phyloP scores from a whole-genome alignment of 2,329 filamentous ascomycete genomes.

The Trichoderma semiorbis region DNA sequence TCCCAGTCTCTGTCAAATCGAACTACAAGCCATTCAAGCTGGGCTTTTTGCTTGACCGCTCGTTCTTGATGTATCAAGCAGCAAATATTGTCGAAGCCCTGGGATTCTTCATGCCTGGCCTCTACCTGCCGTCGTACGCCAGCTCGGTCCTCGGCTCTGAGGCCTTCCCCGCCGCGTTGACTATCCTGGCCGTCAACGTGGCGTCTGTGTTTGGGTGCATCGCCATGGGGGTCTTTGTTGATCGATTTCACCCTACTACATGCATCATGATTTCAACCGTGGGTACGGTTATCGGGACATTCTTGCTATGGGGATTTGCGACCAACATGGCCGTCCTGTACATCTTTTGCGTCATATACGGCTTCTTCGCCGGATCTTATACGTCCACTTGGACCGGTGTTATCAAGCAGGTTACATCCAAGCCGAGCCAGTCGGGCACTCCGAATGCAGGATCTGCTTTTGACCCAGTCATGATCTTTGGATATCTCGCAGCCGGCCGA shows the following conservation, averaged over 20 bases:
- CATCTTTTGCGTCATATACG: slow-evolving; percentile 56
- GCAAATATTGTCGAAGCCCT: slow-evolving; percentile 54
- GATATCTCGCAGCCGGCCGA: slow-evolving; percentile 54
- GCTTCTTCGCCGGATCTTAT: slow-evolving; percentile 59
- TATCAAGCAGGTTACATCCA: slow-evolving; percentile 37
- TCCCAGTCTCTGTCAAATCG: slow-evolving; percentile 35
- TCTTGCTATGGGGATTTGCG: slow-evolving; percentile 57
- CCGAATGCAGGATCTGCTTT: slow-evolving; percentile 23
- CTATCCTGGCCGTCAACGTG: slow-evolving; percentile 53
- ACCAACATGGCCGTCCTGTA: slow-evolving; percentile 48
- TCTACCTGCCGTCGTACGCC: slow-evolving; percentile 57
- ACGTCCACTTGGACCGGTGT: slow-evolving; percentile 56
- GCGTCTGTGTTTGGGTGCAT: slow-evolving; percentile 54
- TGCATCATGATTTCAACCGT: slow-evolving; percentile 52
- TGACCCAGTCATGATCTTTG: slow-evolving; percentile 55
- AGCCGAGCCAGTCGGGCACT: background rate
- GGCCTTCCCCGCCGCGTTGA: slow-evolving; percentile 45
- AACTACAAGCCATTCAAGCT: slow-evolving; percentile 35
- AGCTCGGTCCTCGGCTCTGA: slow-evolving; percentile 40
- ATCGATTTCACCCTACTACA: slow-evolving; percentile 45
- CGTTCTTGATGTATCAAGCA: slow-evolving; percentile 52
- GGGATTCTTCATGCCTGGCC: slow-evolving; percentile 58
- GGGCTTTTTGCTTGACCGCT: slow-evolving; percentile 47
- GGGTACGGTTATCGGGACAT: slow-evolving; percentile 50
- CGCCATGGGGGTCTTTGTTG: slow-evolving; percentile 51